These are phyloP conservation scores for Passiflora organensis DNA, from an alignment of 345 rosid genomes.

Conservation along the genomic window DNA sequence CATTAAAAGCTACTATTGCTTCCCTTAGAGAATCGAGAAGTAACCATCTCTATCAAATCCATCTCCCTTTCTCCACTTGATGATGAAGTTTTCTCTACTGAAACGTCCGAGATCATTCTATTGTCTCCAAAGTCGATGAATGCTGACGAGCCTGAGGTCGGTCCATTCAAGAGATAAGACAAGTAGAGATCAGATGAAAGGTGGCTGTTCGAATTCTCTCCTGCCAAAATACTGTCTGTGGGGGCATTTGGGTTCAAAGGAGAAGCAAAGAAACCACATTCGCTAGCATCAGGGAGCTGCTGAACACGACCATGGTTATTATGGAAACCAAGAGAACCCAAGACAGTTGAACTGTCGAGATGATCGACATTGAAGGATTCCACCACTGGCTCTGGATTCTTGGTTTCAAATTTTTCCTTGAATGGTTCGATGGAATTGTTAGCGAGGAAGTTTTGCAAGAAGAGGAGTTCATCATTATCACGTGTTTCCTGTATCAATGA, in stretches of 20 bases:
- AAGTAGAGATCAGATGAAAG: conserved; percentile 57
- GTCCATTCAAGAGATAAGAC: conserved; percentile 54
- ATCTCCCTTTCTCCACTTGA: conserved; percentile 46
- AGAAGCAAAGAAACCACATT: conserved; percentile 15
- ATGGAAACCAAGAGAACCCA: conserved; percentile 9
- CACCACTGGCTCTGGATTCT: conserved; percentile 1
- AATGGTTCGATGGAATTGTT: conserved; percentile 16
- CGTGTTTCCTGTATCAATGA: conserved; percentile 27
- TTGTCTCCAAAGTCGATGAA: conserved; percentile 10
- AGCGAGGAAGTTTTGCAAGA: conserved; percentile 59
- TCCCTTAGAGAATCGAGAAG: conserved; percentile 35
- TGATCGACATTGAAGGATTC: conserved; percentile 3
- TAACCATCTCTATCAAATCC: conserved; percentile 97
- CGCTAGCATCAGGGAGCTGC: conserved; percentile 2
- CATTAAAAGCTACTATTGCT: conserved; percentile 14
- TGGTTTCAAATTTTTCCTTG: no score
- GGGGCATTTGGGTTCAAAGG: conserved; percentile 3
- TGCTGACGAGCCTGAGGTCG: conserved; percentile 17
- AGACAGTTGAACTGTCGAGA: conserved; percentile 10
- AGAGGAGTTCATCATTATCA: conserved; percentile 64
- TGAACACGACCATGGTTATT: conserved; percentile 11
- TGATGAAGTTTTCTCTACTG: conserved; percentile 14
- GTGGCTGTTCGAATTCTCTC: conserved; percentile 18
- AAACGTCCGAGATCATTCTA: conserved; percentile 12
- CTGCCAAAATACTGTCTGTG: conserved; percentile 6